Base-by-base conservation (phyloP, 495 filamentous ascomycete species). In the Penicillium daleae region DNA sequence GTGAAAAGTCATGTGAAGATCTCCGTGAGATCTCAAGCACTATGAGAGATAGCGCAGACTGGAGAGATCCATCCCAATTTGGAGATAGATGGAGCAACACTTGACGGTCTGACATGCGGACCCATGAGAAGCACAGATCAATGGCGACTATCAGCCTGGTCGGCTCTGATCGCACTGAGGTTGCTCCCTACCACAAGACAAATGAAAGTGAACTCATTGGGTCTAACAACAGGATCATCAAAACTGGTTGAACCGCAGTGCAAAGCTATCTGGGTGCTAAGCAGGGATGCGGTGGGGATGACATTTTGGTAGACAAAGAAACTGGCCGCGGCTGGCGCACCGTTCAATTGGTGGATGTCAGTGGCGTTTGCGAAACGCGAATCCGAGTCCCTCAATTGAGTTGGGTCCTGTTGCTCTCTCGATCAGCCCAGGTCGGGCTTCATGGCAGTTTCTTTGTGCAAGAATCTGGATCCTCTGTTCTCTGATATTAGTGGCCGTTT, bases 281-380 rank as follows among this genome's bases (percentile, higher is more conserved):
- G 54, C 54, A 56, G 12, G 54, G 54, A 42, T 56, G 21, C 32
- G 13, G 19, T 42, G 54, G 54, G 37, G 37, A 4, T 57, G 40
- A n/a, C 58, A 51, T 26, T 62, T 60, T 17, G 39, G 33, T 39
- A 65, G 44, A 65, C 63, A 65, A 65, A 65, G 63, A 65, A 65
- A 61, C 49, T 19, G 19, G 51, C 12, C n/a, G 17, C 12, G 26
- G n/a, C 3, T 13, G 57, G 46, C 33, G 54, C 40, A 42, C 44
- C 39, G 26, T 35, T 57, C 51, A 35, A 26, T 35, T 63, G n/a
- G 35, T 31, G 51, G 51, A 22, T 35, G 29, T 37, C 12, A 42
- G 59, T 51, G 63, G 58, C 58, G 52, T 22, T 37, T 35, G 21
- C 29, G n/a, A 6, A 17, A 21, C 4, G 21, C 51, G n/a, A 35